Conservation (phyloP, 768 basidiomycete species). For the Piloderma croceum region DNA sequence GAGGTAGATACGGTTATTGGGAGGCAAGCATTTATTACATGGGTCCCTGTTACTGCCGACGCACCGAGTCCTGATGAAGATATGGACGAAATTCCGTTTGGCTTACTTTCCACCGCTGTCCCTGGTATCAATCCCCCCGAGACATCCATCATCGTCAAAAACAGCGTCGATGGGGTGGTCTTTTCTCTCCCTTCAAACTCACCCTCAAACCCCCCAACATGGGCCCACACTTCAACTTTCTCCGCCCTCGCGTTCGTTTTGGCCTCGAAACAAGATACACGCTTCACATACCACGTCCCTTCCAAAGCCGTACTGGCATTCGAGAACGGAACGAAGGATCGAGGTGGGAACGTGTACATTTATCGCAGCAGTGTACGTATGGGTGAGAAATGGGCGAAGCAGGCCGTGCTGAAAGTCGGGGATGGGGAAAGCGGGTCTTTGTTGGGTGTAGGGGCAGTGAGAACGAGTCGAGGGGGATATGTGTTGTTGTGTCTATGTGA, state of each 20-base stretch:
- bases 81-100: conserved; percentile 31
- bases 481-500: conserved; percentile 73
- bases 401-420: conserved; percentile 73
- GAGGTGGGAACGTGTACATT: conserved; percentile 81
- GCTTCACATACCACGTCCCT: conserved; percentile 75
- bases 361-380: conserved; percentile 56
- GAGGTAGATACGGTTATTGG: conserved; percentile 80
- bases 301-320: conserved; percentile 67
- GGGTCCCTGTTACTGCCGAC: conserved; percentile 55
- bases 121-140: conserved; percentile 40
- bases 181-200: conserved; percentile 39
- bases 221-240: conserved; percentile 80
- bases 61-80: conserved; percentile 37
- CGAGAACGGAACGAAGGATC: conserved; percentile 63
- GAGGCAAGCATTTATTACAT: conserved; percentile 55
- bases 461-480: conserved; percentile 24
- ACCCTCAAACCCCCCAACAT: conserved; percentile 30
- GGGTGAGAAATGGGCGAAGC: conserved; percentile 65
- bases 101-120: conserved; percentile 64
- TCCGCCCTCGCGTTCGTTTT: conserved; percentile 91
- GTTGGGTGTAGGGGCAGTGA: conserved; percentile 64
- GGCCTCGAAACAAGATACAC: conserved; percentile 85
- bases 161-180: conserved; percentile 66
- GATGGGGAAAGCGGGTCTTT: conserved; percentile 68
- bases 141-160: conserved; percentile 58